phyloP scores from a whole-genome alignment of 2,329 filamentous ascomycete genomes.

The Claviceps arundinis region DNA sequence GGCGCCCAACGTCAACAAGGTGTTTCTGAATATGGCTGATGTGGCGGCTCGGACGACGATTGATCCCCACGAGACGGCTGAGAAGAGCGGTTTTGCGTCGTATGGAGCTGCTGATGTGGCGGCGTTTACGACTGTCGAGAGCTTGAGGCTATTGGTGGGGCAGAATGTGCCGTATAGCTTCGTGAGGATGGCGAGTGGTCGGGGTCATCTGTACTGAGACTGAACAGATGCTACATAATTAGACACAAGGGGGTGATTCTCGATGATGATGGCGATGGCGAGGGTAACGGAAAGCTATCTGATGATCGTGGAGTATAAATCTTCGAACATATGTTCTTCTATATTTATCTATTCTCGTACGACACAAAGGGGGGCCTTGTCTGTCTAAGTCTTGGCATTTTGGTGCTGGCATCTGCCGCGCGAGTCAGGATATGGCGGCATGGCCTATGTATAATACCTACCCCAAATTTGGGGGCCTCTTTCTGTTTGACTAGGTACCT shows the following conservation, averaged over 20 bases:
- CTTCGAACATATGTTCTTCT: background rate
- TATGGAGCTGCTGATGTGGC: constrained; percentile 70
- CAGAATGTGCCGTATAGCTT: constrained; percentile 85
- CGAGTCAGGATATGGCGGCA: no score
- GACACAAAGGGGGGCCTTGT: no score
- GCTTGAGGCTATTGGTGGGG: constrained; percentile 61
- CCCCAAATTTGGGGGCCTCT: no score
- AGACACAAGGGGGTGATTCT: background rate
- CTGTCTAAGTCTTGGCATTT: no score
- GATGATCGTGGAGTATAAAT: constrained; percentile 18
- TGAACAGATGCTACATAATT: no score
- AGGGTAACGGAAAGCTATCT: background rate
- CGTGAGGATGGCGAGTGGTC: constrained; percentile 55
- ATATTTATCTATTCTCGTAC: background rate
- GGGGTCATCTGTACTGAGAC: constrained; percentile 17
- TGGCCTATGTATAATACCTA: no score
- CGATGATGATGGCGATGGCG: background rate
- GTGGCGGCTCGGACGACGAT: constrained; percentile 38
- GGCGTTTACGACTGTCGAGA: constrained; percentile 76
- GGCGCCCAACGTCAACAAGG: constrained; percentile 39
- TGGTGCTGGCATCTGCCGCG: no score
- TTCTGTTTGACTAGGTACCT: no score
- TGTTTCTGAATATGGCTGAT: constrained; percentile 70
- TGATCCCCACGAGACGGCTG: constrained; percentile 57
- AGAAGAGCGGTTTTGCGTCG: constrained; percentile 62